phyloP scores from a whole-genome alignment of 305 asterid species.

The Rubia balearica region DNA sequence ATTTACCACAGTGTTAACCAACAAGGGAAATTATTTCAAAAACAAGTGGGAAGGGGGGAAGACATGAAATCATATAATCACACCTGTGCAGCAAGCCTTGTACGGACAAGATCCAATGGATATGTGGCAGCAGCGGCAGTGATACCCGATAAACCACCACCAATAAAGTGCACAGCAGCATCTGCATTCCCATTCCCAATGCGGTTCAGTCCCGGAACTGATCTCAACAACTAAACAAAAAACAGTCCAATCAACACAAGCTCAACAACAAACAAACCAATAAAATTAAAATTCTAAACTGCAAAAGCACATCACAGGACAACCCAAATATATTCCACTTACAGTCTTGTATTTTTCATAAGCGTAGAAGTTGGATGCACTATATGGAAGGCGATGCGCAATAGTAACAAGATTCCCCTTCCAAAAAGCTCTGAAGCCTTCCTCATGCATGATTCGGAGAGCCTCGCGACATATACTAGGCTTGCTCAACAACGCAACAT shows the following conservation, averaged over 20 bases:
- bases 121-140: conserved; percentile 93
- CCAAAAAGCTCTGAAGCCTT: conserved; percentile 96
- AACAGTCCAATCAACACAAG: background rate
- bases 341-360: conserved; percentile 79
- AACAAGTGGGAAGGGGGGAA: background rate
- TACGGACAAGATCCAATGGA: conserved; percentile 92
- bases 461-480: conserved; percentile 80
- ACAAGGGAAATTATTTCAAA: background rate
- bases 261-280: background rate
- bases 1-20: background rate
- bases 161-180: conserved; percentile 61
- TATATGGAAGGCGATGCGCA: conserved; percentile 89
- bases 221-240: conserved; percentile 52
- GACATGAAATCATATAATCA: background rate
- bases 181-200: conserved; percentile 39
- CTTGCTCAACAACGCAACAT: conserved; percentile 69
- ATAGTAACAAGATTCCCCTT: conserved; percentile 94
- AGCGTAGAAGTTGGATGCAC: conserved; percentile 78
- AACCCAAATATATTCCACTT: conserved; percentile 23
- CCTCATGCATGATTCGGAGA: conserved; percentile 64
- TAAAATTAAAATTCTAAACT: conserved; percentile 5
- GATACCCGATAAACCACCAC: conserved; percentile 93
- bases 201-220: conserved; percentile 52
- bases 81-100: conserved; percentile 96
- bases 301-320: background rate